These are phyloP conservation scores for Elsinoe ampelina DNA, from an alignment of 2,329 filamentous ascomycete genomes.

Conservation along the genomic window DNA sequence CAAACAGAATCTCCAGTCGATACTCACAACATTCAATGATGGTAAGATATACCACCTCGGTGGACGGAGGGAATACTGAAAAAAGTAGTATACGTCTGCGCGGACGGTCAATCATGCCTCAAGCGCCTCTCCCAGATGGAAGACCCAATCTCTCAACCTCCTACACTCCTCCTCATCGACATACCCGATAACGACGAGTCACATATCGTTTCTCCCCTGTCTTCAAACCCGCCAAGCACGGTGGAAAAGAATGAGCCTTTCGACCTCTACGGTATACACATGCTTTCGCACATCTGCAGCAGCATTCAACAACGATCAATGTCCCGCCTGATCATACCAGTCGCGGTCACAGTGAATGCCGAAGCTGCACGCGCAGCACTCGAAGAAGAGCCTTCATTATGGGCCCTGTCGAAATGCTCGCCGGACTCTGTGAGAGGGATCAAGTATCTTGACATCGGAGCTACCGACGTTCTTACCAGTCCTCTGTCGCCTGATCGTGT, in stretches of 20 bases:
- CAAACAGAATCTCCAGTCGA: conserved; percentile 31
- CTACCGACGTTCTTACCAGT: conserved; percentile 73
- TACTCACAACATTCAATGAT: conserved; percentile 34
- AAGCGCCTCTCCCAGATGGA: conserved; percentile 29
- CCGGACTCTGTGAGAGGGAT: conserved; percentile 10
- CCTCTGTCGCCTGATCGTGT: conserved; percentile 67
- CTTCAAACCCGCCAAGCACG: conserved; percentile 31
- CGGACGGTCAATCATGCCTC: conserved; percentile 31
- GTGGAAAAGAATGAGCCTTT: conserved; percentile 26
- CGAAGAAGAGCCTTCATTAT: conserved; percentile 12
- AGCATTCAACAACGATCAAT: conserved; percentile 33
- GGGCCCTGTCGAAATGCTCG: conserved; percentile 12
- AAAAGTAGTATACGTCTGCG: conserved; percentile 30
- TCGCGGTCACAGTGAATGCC: conserved; percentile 24
- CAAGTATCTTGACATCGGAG: conserved; percentile 70
- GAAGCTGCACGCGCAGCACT: conserved; percentile 10
- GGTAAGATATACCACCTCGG: conserved; percentile 22
- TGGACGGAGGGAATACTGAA: neutral
- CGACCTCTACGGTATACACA: conserved; percentile 35
- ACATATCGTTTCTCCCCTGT: conserved; percentile 32
- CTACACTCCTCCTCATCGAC: conserved; percentile 35
- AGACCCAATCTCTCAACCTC: conserved; percentile 26
- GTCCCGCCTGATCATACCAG: conserved; percentile 32
- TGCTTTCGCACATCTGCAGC: conserved; percentile 33
- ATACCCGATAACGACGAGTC: conserved; percentile 36